Evolutionary conservation across 352 stramenopile genomes (phyloP).

Genomic region (Pythium graminicola): DNA sequence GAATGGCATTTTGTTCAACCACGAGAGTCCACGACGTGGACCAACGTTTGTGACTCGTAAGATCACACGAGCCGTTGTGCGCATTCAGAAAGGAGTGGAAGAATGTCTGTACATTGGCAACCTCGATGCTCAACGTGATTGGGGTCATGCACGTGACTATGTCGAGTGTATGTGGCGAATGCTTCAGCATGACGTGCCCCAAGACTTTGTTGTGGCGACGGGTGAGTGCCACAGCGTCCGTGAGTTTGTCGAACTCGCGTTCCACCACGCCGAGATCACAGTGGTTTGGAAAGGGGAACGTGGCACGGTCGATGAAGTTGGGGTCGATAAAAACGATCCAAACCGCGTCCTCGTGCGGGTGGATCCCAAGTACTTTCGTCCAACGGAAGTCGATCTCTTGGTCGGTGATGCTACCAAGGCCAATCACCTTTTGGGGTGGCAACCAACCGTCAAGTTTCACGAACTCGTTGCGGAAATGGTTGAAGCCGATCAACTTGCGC

Average conservation of each 20-base stretch:
- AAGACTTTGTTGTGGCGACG: conserved; percentile 88
- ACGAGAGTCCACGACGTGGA: conserved; percentile 96
- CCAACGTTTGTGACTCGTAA: conserved; percentile 99
- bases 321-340: conserved; percentile 86
- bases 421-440: conserved; percentile 87
- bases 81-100: conserved; percentile 89
- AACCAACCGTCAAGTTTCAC: conserved; percentile 87
- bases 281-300: conserved; percentile 90
- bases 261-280: conserved; percentile 80
- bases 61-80: conserved; percentile 94
- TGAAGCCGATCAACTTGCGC: conserved; percentile 14
- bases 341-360: conserved; percentile 91
- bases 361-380: conserved; percentile 97
- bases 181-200: conserved; percentile 80
- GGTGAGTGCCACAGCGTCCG: conserved; percentile 97
- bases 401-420: conserved; percentile 95
- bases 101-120: conserved; percentile 97
- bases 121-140: conserved; percentile 97
- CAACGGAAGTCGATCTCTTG: conserved; percentile 97
- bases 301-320: conserved; percentile 91
- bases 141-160: conserved; percentile 98
- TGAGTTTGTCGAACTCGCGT: conserved; percentile 97
- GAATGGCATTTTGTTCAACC: conserved; percentile 99
- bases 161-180: conserved; percentile 99
- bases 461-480: conserved; percentile 97